phyloP scores from a whole-genome alignment of 2,329 filamentous ascomycete genomes.

The Epichloe bromicola region DNA sequence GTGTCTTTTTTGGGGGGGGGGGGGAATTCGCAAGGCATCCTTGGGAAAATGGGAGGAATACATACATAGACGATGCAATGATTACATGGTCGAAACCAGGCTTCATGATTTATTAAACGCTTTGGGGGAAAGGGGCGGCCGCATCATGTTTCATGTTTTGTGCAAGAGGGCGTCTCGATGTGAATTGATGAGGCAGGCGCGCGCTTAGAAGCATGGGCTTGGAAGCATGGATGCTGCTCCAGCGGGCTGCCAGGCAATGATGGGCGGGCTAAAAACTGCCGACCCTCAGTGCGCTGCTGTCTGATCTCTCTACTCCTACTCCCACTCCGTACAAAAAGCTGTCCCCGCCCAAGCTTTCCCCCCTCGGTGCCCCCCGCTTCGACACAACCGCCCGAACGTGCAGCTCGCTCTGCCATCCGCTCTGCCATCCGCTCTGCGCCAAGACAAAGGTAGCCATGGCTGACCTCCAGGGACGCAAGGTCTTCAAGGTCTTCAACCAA shows the following conservation, averaged over 20 bases:
- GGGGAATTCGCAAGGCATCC: too few relatives aligned
- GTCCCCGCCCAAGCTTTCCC: conserved; percentile 1
- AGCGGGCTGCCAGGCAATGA: too few relatives aligned
- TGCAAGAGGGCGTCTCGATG: neutral
- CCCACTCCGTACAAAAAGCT: neutral
- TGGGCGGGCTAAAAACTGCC: too few relatives aligned
- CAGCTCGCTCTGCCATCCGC: neutral
- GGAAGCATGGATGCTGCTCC: neutral
- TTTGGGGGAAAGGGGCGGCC: too few relatives aligned
- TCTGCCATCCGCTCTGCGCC: neutral
- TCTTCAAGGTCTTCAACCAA: conserved; percentile 99
- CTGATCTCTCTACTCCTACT: too few relatives aligned
- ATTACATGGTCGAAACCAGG: too few relatives aligned
- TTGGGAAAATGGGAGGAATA: neutral
- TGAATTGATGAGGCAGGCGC: conserved; percentile 1
- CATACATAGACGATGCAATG: neutral
- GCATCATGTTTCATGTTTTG: too few relatives aligned
- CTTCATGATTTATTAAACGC: too few relatives aligned
- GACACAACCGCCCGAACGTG: neutral
- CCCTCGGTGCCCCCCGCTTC: neutral
- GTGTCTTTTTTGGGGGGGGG: too few relatives aligned
- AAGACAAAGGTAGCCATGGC: conserved; percentile 18
- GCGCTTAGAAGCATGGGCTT: conserved; percentile 6
- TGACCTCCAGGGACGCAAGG: conserved; percentile 52
- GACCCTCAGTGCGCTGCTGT: too few relatives aligned